These are phyloP conservation scores for Erysiphe pisi DNA, from an alignment of 2,329 filamentous ascomycete genomes.

Conservation along the genomic window DNA sequence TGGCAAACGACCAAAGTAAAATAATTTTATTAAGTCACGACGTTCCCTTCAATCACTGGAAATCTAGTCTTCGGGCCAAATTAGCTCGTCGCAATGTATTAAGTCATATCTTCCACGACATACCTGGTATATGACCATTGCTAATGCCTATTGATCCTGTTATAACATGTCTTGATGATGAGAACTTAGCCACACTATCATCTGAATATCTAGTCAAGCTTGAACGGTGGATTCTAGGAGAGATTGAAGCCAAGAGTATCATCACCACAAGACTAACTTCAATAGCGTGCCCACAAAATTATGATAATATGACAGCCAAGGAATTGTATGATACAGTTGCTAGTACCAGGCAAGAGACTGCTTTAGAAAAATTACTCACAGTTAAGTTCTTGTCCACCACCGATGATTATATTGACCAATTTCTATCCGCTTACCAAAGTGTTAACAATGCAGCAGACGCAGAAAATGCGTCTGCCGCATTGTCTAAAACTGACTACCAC, in stretches of 20 bases:
- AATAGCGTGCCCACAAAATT: background rate
- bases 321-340: background rate
- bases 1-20: too few relatives aligned
- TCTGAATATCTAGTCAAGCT: background rate
- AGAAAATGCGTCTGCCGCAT: too few relatives aligned
- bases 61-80: too few relatives aligned
- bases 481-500: background rate
- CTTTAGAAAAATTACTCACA: background rate
- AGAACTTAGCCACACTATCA: background rate
- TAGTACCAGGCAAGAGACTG: background rate
- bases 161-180: background rate
- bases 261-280: background rate
- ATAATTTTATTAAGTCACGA: too few relatives aligned
- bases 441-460: too few relatives aligned
- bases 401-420: constrained; percentile 10
- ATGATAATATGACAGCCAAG: constrained; percentile 7
- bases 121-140: background rate
- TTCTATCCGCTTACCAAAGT: background rate
- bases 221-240: background rate
- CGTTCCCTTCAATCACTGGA: too few relatives aligned
- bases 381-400: background rate
- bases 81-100: too few relatives aligned
- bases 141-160: background rate
- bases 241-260: too few relatives aligned
- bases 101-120: too few relatives aligned